Conservation (phyloP, 148 eudicot genomes). For the Chenopodium formosanum region DNA sequence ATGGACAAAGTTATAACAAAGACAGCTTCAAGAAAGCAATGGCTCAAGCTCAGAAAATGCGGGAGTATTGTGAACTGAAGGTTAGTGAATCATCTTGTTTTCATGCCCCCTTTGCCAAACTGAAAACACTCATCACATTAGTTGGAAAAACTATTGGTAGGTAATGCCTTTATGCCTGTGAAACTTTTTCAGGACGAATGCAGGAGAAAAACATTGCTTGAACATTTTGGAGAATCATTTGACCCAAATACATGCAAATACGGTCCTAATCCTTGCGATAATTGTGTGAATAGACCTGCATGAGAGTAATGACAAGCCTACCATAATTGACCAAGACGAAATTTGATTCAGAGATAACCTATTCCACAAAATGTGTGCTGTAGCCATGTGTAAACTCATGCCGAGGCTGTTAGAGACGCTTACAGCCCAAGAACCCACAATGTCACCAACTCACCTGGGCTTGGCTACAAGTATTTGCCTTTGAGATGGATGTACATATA, state of each 20-base stretch:
- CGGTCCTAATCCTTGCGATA: conserved; percentile 90
- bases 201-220: conserved; percentile 79
- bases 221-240: conserved; percentile 87
- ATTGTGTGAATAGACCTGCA: conserved; percentile 56
- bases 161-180: conserved; percentile 1
- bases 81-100: conserved; percentile 34
- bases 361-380: background rate
- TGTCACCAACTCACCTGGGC: background rate
- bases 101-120: background rate
- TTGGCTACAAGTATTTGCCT: background rate
- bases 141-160: background rate
- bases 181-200: conserved; percentile 60
- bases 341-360: background rate
- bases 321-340: background rate
- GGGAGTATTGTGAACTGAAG: conserved; percentile 84
- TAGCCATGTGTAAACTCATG: background rate
- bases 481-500: background rate
- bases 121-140: background rate
- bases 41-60: conserved; percentile 96
- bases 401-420: background rate
- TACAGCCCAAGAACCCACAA: background rate
- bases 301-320: conserved; percentile 26
- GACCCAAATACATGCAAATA: conserved; percentile 58
- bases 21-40: conserved; percentile 70
- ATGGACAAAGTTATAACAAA: conserved; percentile 58